phyloP scores from a whole-genome alignment of 495 filamentous ascomycete genomes.

The Poronia punctata region DNA sequence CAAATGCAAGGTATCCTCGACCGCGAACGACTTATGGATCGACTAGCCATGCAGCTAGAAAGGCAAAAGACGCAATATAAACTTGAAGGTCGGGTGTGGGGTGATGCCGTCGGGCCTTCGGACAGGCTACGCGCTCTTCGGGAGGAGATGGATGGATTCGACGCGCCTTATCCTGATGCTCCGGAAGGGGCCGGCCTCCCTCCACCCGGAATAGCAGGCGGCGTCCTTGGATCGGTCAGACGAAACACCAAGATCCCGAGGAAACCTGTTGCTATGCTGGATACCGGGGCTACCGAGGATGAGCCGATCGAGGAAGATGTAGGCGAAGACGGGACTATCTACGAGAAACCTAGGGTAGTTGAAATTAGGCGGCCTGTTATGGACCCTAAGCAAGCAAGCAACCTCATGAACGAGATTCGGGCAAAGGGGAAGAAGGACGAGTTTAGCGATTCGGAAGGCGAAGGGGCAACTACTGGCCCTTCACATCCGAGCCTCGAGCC shows the following conservation, averaged over 20 bases:
- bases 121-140: conserved; percentile 87
- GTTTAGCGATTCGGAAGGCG: conserved; percentile 62
- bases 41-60: conserved; percentile 90
- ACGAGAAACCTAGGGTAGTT: conserved; percentile 60
- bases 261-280: conserved; percentile 41
- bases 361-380: conserved; percentile 67
- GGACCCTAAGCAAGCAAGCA: conserved; percentile 64
- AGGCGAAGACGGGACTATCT: conserved; percentile 47
- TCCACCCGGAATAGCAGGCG: conserved; percentile 32
- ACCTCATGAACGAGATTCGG: conserved; percentile 73
- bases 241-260: conserved; percentile 51
- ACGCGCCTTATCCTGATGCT: conserved; percentile 27
- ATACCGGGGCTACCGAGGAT: conserved; percentile 35
- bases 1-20: conserved; percentile 91
- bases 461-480: conserved; percentile 69
- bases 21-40: conserved; percentile 82
- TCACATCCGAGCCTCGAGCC: conserved; percentile 72
- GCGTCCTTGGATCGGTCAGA: conserved; percentile 59
- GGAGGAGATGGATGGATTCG: conserved; percentile 81
- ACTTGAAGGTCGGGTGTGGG: conserved; percentile 91
- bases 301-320: conserved; percentile 19
- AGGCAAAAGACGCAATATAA: conserved; percentile 97
- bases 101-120: conserved; percentile 72
- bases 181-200: conserved; percentile 28
- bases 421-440: conserved; percentile 69